A percentile compares a stretch with the other conserved stretches of the same genome.
phyloP scores from a whole-genome alignment of 306 rosid species.

The Cicer bijugum region DNA sequence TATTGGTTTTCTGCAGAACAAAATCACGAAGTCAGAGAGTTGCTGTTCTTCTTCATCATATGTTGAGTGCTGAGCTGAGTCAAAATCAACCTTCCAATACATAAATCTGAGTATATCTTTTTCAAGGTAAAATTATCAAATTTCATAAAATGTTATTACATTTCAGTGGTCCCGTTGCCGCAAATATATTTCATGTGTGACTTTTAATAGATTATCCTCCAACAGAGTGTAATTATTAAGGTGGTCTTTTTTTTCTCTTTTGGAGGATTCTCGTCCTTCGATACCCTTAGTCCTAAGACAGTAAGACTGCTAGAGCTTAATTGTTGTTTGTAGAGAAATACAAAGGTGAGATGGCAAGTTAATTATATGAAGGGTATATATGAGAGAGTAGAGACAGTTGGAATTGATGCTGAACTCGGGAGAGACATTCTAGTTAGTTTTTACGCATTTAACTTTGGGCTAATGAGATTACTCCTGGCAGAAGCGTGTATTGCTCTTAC shows the following conservation, averaged over 20 bases:
- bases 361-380: conserved; percentile 11
- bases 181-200: conserved; percentile 15
- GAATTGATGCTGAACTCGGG: background rate
- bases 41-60: conserved; percentile 91
- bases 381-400: background rate
- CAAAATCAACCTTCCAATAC: conserved; percentile 54
- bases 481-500: background rate
- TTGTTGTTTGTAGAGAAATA: conserved; percentile 1
- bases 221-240: background rate
- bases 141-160: conserved; percentile 10
- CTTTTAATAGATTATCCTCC: conserved; percentile 35
- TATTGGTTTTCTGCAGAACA: conserved; percentile 64
- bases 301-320: conserved; percentile 10
- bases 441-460: conserved; percentile 9
- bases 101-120: conserved; percentile 38
- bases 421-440: conserved; percentile 2
- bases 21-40: conserved; percentile 84
- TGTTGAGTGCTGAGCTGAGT: conserved; percentile 85
- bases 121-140: conserved; percentile 46
- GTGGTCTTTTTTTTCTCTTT: conserved; percentile 16
- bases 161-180: conserved; percentile 14
- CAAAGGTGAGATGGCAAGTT: conserved; percentile 1
- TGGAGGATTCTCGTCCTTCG: conserved; percentile 6
- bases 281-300: background rate
- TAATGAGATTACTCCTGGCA: background rate